Percentiles rank a stretch among this genome's conserved stretches.
These are phyloP conservation scores for Morella rubra DNA, from an alignment of 306 rosid species.

Conservation along the genomic window DNA sequence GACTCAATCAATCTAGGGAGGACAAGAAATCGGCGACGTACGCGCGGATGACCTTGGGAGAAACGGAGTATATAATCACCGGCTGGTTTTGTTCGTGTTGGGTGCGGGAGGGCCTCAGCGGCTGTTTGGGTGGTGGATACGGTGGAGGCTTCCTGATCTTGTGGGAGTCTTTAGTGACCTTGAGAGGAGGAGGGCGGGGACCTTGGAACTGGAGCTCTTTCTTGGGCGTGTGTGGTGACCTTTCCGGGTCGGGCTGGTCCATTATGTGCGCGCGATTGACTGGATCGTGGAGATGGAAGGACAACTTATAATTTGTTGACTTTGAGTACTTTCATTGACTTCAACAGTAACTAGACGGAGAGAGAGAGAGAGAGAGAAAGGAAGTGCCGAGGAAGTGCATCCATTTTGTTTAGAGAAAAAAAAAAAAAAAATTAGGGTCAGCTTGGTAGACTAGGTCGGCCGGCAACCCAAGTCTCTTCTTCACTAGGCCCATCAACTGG, in stretches of 20 bases:
- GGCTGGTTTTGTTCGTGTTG: constrained; percentile 45
- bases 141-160: constrained; percentile 79
- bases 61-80: constrained; percentile 75
- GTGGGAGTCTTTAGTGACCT: constrained; percentile 70
- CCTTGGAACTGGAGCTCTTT: constrained; percentile 73
- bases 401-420: too few relatives aligned
- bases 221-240: constrained; percentile 39
- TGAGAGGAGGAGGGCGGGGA: constrained; percentile 79
- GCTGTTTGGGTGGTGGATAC: constrained; percentile 29
- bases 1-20: too few relatives aligned
- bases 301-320: too few relatives aligned
- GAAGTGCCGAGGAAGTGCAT: too few relatives aligned
- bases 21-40: constrained; percentile 70
- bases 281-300: not conserved
- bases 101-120: constrained; percentile 8
- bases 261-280: constrained; percentile 14
- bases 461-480: too few relatives aligned
- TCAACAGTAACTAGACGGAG: too few relatives aligned
- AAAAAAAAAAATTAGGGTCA: too few relatives aligned
- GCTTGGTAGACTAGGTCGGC: too few relatives aligned
- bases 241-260: constrained; percentile 48
- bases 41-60: constrained; percentile 77
- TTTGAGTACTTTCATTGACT: too few relatives aligned
- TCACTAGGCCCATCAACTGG: too few relatives aligned
- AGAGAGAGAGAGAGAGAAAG: too few relatives aligned